These are phyloP conservation scores for sorghum (Sorghum bicolor) DNA, from an alignment of 176 grass and related monocot genomes.

Conservation along the genomic window DNA sequence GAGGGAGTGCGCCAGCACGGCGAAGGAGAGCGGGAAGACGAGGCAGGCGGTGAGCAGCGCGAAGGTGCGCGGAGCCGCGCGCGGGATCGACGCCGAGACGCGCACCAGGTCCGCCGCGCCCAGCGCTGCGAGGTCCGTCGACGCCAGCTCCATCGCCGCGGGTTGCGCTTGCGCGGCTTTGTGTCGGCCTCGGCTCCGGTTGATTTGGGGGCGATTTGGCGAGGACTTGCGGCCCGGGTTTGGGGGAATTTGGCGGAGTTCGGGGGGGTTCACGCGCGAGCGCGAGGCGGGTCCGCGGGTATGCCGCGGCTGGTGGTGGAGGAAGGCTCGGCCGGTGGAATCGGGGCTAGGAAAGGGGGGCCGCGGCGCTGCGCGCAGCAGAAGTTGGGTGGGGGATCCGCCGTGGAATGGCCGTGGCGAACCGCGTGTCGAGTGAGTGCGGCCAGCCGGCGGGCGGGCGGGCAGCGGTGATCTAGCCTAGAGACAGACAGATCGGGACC, in stretches of 20 bases:
- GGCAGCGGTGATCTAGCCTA: not conserved
- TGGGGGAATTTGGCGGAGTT: not conserved
- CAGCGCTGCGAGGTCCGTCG: conserved; percentile 55
- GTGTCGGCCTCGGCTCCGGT: not conserved
- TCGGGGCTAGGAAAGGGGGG: not conserved
- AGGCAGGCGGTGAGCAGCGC: conserved; percentile 69
- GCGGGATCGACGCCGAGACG: conserved; percentile 65
- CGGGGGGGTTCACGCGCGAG: not conserved
- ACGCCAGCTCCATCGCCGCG: conserved; percentile 48
- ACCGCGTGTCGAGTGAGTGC: not conserved
- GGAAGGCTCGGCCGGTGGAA: not conserved
- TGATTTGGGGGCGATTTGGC: not conserved
- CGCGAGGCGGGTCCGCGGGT: not conserved
- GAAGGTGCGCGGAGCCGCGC: conserved; percentile 74
- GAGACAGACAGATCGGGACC: not conserved
- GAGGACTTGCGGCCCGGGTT: not conserved
- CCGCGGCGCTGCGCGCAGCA: not conserved
- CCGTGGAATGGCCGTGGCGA: not conserved
- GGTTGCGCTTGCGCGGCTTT: not conserved
- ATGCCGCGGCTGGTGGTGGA: not conserved
- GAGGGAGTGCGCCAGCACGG: conserved; percentile 86
- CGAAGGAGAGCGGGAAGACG: conserved; percentile 91
- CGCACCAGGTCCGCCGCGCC: conserved; percentile 59
- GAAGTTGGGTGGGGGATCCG: not conserved
- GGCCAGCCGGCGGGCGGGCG: not conserved